Percentiles rank a stretch among this genome's conserved stretches.
phyloP scores from a whole-genome alignment of 2,329 filamentous ascomycete genomes.

The Colletotrichum lindemuthianum region DNA sequence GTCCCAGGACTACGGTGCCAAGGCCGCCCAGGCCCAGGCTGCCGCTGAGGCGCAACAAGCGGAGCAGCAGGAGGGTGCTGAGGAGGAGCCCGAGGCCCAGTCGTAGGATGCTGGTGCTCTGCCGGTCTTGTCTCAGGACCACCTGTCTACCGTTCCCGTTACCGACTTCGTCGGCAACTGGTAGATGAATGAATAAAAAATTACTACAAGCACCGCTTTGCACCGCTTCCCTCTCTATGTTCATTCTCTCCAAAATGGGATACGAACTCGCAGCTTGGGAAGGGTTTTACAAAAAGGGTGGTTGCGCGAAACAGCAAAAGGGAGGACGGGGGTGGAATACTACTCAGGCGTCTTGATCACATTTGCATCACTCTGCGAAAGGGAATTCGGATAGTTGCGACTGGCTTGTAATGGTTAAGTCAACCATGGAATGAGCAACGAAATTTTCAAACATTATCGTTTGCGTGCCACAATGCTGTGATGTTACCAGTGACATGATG shows the following conservation, averaged over 20 bases:
- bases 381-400: conserved; percentile 38
- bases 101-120: conserved; percentile 50
- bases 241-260: conserved; percentile 12
- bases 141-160: conserved; percentile 2
- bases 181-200: not conserved
- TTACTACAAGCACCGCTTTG: conserved; percentile 2
- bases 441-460: conserved; percentile 33
- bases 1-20: conserved; percentile 98
- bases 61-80: conserved; percentile 62
- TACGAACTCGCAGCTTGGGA: conserved; percentile 25
- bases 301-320: conserved; percentile 25
- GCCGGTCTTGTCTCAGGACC: conserved; percentile 15
- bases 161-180: not conserved
- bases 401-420: conserved; percentile 39
- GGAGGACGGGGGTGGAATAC: conserved; percentile 37
- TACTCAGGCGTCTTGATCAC: conserved; percentile 39
- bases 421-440: conserved; percentile 39
- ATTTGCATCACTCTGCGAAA: conserved; percentile 40
- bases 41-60: conserved; percentile 71
- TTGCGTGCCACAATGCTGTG: not conserved
- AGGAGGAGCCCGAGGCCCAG: conserved; percentile 64
- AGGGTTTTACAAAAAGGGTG: conserved; percentile 7
- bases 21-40: conserved; percentile 75
- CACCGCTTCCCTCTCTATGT: conserved; percentile 19
- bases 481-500: conserved; percentile 7